Percentiles rank a stretch among this genome's conserved stretches.
Conservation (phyloP, 345 rosid genomes). For the Pistacia integerrima region DNA sequence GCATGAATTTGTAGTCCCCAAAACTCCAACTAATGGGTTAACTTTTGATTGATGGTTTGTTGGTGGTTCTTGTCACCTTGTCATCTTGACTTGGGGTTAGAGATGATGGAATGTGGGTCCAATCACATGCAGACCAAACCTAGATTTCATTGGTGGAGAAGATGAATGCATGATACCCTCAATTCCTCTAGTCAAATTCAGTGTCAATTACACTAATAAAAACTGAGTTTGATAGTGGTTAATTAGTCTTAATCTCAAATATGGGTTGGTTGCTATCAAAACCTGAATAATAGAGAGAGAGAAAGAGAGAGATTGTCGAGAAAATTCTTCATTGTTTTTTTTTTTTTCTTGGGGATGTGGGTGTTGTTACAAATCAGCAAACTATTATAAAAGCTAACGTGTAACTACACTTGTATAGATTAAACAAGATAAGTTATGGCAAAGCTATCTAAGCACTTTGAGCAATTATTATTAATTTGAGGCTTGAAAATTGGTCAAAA, state of each 20-base stretch:
- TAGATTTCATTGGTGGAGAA: constrained; percentile 11
- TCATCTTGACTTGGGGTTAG: constrained; percentile 2
- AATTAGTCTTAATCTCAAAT: not conserved
- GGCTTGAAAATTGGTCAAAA: constrained; percentile 24
- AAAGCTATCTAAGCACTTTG: not conserved
- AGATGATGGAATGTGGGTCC: constrained; percentile 2
- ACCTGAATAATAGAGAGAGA: not conserved
- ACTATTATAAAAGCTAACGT: constrained; percentile 14
- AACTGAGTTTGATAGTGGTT: no score
- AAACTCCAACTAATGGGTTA: no score
- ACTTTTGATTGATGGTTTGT: not conserved
- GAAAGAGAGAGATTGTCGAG: constrained; percentile 16
- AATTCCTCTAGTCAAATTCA: not conserved
- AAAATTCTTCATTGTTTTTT: not conserved
- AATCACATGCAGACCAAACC: constrained; percentile 14
- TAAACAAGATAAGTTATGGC: constrained; percentile 18
- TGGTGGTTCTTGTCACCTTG: constrained; percentile 13
- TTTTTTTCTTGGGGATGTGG: no score
- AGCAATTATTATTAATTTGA: not conserved
- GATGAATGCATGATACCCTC: constrained; percentile 1
- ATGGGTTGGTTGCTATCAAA: constrained; percentile 7
- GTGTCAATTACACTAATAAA: not conserved
- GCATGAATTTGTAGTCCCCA: no score
- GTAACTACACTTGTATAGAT: constrained; percentile 1
- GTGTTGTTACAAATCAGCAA: constrained; percentile 13